These are phyloP conservation scores for Bipolaris bicolor DNA, from an alignment of 2,329 filamentous ascomycete species.

Conservation along the genomic window DNA sequence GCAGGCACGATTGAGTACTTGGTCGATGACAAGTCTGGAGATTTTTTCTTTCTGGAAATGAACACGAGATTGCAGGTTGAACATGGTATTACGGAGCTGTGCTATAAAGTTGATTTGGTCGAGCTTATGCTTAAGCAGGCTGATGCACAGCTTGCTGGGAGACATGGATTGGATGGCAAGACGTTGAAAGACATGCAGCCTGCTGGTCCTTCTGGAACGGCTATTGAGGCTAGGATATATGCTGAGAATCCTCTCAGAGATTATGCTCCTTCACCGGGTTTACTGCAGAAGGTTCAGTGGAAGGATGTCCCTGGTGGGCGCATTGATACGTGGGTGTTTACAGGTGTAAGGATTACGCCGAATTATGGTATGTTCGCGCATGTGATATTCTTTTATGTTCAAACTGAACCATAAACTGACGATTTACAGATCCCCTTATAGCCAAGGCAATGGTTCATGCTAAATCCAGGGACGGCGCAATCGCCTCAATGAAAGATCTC, in stretches of 20 bases:
- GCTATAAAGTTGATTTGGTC: slow-evolving; percentile 61
- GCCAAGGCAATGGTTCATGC: slow-evolving; percentile 65
- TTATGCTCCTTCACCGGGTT: slow-evolving; percentile 65
- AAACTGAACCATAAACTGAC: not conserved
- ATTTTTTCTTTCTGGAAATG: slow-evolving; percentile 74
- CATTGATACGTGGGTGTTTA: slow-evolving; percentile 69
- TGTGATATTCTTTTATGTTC: not conserved
- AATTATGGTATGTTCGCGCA: slow-evolving; percentile 54
- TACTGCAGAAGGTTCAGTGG: slow-evolving; percentile 64
- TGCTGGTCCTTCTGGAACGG: slow-evolving; percentile 52
- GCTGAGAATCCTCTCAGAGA: slow-evolving; percentile 65
- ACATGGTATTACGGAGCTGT: slow-evolving; percentile 64
- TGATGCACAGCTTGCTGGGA: slow-evolving; percentile 56
- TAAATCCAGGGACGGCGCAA: slow-evolving; percentile 50
- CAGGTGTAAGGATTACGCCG: slow-evolving; percentile 62
- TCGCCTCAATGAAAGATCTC: slow-evolving; percentile 53
- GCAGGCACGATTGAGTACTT: slow-evolving; percentile 92
- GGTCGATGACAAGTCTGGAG: slow-evolving; percentile 78
- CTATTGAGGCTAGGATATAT: slow-evolving; percentile 62
- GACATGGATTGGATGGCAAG: slow-evolving; percentile 52
- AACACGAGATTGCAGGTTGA: slow-evolving; percentile 65
- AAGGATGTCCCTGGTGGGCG: slow-evolving; percentile 56
- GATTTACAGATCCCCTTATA: slow-evolving; percentile 55
- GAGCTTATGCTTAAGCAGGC: slow-evolving; percentile 63
- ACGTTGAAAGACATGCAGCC: slow-evolving; percentile 54